Conservation (phyloP, 169 alveolate genomes). For the Plasmodium billcollinsi region DNA sequence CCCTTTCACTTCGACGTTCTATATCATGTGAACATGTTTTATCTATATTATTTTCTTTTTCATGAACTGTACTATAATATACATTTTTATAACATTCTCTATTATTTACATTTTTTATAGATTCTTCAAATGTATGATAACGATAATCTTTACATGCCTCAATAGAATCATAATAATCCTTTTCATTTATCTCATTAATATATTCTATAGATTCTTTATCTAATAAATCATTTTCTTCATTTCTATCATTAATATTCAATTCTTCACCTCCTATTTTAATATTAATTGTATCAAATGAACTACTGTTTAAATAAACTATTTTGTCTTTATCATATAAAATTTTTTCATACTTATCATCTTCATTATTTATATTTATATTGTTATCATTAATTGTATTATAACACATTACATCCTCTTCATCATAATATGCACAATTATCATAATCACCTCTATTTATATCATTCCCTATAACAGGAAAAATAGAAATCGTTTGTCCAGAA, state of each 20-base stretch:
- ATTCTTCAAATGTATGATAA: too few relatives aligned
- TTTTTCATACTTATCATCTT: background rate
- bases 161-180: too few relatives aligned
- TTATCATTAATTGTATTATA: background rate
- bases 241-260: too few relatives aligned
- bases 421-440: background rate
- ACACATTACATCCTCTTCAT: background rate
- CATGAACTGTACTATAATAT: background rate
- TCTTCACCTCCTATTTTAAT: background rate
- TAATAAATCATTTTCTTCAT: too few relatives aligned
- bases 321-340: too few relatives aligned
- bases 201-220: too few relatives aligned
- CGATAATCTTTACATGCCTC: too few relatives aligned
- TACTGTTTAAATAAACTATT: slow-evolving; percentile 7
- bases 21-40: slow-evolving; percentile 17
- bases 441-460: background rate
- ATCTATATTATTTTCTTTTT: slow-evolving; percentile 6
- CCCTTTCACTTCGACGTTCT: background rate
- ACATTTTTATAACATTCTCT: too few relatives aligned
- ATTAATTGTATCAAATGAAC: background rate
- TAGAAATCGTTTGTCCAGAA: too few relatives aligned
- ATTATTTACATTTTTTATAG: too few relatives aligned
- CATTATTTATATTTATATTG: background rate
- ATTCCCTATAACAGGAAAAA: background rate
- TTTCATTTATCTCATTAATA: too few relatives aligned